Base-by-base conservation (phyloP, 805 yeast species). In the Komagataella kurtzmanii region DNA sequence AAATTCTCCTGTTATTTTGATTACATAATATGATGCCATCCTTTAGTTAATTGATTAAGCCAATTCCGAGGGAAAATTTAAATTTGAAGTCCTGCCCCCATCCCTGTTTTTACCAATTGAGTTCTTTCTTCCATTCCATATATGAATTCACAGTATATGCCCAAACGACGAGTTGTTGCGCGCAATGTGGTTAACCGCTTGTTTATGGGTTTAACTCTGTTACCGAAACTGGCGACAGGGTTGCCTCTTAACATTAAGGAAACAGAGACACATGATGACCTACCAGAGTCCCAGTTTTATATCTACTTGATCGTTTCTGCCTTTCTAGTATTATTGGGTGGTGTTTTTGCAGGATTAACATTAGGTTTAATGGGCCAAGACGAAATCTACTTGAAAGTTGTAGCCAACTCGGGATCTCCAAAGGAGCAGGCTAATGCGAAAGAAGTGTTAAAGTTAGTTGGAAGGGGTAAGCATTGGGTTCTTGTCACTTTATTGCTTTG, bases 291-390 rank as follows among this genome's bases (percentile, higher is more conserved):
- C 14, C 61, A 76, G 56, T 75, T 74, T 55, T 75, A 73, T 60
- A 56, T 73, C 43, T 77, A 79, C 58, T 63, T 79, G 58, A 50
- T 70, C 49, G 70, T 83, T 12, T 83, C 93, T 1, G 73, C 76
- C 6, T 56, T 70, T 19, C 71, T 87, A 21, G 95, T 87, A 1
- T 60, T 88, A 43, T 71, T 85, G 3, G 96, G 96, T 53, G 96
- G 96, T 57, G 81, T 85, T n/a, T 88, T 88, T 73, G 95, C 96
- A 4, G 96, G 95, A 6, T 73, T 91, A 46, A 93, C 99, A n/a
- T 72, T 91, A 49, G 98, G 93, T 2, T 75, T 91, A 8, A 91
- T 91, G 99, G 98, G 98, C 58, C 98, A 91, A 66, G 98, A 91
- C 65, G 98, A 91, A 66, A 91, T 91, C 21, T 88, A 90, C 60